Evolutionary conservation across 2,329 filamentous ascomycete genomes (phyloP).

Genomic region (Monilinia vaccinii-corymbosi): DNA sequence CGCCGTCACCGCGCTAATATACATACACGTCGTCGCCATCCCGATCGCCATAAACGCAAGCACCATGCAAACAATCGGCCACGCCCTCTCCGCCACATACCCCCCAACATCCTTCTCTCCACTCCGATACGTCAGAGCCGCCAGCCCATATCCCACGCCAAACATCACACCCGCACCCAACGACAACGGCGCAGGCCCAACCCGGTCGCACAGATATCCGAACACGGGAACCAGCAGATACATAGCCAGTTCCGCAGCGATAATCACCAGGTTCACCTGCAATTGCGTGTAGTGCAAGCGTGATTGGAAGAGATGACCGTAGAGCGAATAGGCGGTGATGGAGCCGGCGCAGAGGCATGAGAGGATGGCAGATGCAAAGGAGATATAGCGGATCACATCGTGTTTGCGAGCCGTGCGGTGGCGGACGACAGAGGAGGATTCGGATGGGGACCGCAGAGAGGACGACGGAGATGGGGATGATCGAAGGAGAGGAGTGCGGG

Average conservation of each 20-base stretch:
- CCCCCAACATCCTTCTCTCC: constrained; percentile 37
- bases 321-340: constrained; percentile 88
- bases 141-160: constrained; percentile 71
- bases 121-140: constrained; percentile 65
- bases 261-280: constrained; percentile 84
- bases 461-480: neutral
- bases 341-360: constrained; percentile 74
- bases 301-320: constrained; percentile 82
- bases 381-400: constrained; percentile 31
- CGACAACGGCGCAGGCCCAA: constrained; percentile 70
- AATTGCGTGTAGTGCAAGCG: constrained; percentile 82
- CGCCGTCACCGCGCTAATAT: constrained; percentile 82
- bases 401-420: constrained; percentile 13
- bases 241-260: constrained; percentile 76
- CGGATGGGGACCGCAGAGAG: neutral
- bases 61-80: constrained; percentile 77
- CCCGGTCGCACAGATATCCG: constrained; percentile 85
- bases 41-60: constrained; percentile 77
- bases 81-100: constrained; percentile 40
- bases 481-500: neutral
- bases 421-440: neutral
- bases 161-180: constrained; percentile 66
- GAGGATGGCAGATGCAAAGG: constrained; percentile 46
- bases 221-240: constrained; percentile 88
- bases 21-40: constrained; percentile 78